Conservation (phyloP, 2,329 filamentous ascomycete genomes). For the Drechmeria coniospora region DNA sequence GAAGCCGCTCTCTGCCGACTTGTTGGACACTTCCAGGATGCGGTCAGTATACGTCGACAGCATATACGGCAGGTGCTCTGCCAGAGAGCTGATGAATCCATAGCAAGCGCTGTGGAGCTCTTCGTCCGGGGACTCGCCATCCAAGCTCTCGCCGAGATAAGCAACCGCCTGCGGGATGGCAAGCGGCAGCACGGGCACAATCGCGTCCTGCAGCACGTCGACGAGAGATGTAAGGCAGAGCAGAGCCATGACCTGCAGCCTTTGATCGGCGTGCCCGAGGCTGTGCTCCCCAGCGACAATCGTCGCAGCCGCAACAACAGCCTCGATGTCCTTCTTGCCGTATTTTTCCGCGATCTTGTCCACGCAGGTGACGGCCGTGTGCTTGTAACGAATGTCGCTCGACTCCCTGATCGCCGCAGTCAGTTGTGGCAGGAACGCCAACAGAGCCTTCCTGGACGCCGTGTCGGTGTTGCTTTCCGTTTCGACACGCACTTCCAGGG, state of each 20-base stretch:
- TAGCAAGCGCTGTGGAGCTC: constrained; percentile 72
- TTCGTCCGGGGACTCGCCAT: constrained; percentile 35
- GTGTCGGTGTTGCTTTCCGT: constrained; percentile 55
- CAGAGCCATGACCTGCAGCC: constrained; percentile 68
- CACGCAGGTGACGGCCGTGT: constrained; percentile 75
- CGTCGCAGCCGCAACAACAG: constrained; percentile 58
- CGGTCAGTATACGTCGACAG: constrained; percentile 61
- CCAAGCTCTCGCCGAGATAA: constrained; percentile 51
- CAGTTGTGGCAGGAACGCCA: constrained; percentile 67
- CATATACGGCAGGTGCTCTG: constrained; percentile 81
- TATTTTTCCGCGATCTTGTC: constrained; percentile 92
- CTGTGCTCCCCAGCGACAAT: constrained; percentile 64
- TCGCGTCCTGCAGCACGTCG: constrained; percentile 72
- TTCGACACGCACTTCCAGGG: constrained; percentile 67
- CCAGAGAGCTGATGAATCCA: constrained; percentile 61
- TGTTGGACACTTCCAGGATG: constrained; percentile 56
- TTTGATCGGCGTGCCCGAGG: constrained; percentile 56
- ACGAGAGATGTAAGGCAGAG: constrained; percentile 80
- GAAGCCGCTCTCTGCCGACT: constrained; percentile 49
- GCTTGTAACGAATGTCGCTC: constrained; percentile 59
- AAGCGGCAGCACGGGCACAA: constrained; percentile 67
- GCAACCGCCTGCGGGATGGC: constrained; percentile 57
- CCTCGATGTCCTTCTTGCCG: constrained; percentile 75
- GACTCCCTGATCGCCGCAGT: constrained; percentile 62
- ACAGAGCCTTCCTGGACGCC: constrained; percentile 51